Conservation (phyloP, 192 early-diverging fungal genomes). For the Borealophlyctis nickersoniae region DNA sequence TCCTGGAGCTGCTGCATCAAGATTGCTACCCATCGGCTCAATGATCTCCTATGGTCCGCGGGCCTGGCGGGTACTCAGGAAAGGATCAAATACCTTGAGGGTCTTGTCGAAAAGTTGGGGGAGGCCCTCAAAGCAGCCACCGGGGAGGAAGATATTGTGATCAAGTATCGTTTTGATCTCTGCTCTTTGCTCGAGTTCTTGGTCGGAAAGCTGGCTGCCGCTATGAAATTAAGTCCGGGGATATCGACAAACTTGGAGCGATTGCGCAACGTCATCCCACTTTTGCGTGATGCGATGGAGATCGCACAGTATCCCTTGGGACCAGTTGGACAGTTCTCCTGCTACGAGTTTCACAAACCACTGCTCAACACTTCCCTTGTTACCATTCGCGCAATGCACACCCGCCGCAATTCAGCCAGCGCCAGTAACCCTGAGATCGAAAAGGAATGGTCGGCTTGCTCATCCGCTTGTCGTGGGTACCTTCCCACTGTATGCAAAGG, state of each 20-base stretch:
- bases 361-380: constrained; percentile 10
- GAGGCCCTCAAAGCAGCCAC: constrained; percentile 7
- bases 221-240: too few species aligned
- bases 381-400: too few species aligned
- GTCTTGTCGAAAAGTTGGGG: neutral
- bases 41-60: neutral
- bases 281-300: constrained; percentile 11
- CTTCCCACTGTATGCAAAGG: constrained; percentile 18
- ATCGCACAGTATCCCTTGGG: constrained; percentile 16
- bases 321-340: constrained; percentile 22
- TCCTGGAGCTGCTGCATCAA: constrained; percentile 28
- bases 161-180: constrained; percentile 25
- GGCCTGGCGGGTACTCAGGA: neutral
- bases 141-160: constrained; percentile 2
- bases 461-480: too few species aligned
- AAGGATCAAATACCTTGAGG: too few species aligned
- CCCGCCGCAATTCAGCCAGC: too few species aligned
- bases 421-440: too few species aligned
- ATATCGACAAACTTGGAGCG: neutral
- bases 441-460: too few species aligned
- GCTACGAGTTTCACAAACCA: constrained; percentile 22
- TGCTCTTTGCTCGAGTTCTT: constrained; percentile 15
- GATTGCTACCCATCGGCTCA: constrained; percentile 3
- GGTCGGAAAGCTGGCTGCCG: neutral
- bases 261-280: neutral